Evolutionary conservation across 1,284 basidiomycete genomes (phyloP).

Genomic region (Sphagnurus paluster): DNA sequence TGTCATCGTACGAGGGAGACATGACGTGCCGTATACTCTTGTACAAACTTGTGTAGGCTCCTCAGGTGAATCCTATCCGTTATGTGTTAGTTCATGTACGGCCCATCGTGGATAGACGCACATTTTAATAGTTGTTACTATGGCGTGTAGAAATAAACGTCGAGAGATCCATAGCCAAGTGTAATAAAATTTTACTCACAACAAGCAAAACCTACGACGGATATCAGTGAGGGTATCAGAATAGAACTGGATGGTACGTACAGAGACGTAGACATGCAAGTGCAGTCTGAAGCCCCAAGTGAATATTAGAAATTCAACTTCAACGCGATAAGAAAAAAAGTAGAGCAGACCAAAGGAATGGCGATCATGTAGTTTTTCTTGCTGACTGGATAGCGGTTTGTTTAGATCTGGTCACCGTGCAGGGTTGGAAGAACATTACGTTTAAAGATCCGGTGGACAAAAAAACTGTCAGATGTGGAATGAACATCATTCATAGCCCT

Average conservation of each 20-base stretch:
- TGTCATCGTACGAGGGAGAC: not conserved
- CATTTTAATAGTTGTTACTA: constrained; percentile 34
- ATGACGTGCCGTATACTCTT: constrained; percentile 23
- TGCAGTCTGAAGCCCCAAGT: constrained; percentile 32
- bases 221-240: not conserved
- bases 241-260: not conserved
- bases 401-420: not conserved
- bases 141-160: not conserved
- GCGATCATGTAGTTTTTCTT: constrained; percentile 40
- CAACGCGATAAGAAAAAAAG: not conserved
- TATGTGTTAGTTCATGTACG: not conserved
- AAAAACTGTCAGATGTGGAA: constrained; percentile 30
- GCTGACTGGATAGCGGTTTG: constrained; percentile 41
- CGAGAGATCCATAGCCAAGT: not conserved
- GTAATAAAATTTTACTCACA: constrained; percentile 17
- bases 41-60: constrained; percentile 20
- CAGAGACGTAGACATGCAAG: not conserved
- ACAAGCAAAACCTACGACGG: constrained; percentile 21
- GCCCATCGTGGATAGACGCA: constrained; percentile 5
- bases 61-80: constrained; percentile 1
- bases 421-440: constrained; percentile 28
- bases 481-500: not conserved
- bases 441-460: constrained; percentile 36
- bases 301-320: constrained; percentile 22
- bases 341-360: constrained; percentile 34